Conservation (phyloP, 345 rosid species). For the Citrus unshiu region DNA sequence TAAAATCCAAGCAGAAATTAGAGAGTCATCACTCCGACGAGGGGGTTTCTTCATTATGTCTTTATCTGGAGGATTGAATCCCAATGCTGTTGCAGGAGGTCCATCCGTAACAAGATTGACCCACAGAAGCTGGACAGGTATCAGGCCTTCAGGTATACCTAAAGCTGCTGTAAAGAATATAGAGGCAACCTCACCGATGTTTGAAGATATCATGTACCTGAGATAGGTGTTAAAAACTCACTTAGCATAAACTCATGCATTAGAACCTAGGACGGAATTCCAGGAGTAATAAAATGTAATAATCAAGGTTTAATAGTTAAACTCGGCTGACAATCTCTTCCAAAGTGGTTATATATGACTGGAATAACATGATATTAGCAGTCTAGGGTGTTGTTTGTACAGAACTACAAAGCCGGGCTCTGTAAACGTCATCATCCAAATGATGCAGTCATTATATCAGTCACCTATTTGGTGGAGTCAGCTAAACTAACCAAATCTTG, state of each 20-base stretch:
- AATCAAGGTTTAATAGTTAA: not conserved
- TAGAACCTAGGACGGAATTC: not conserved
- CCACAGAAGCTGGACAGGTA: constrained; percentile 85
- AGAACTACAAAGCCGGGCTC: not conserved
- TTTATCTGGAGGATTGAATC: constrained; percentile 74
- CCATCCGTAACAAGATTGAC: constrained; percentile 84
- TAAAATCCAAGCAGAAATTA: constrained; percentile 63
- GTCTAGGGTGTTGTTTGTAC: not conserved
- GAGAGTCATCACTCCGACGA: constrained; percentile 62
- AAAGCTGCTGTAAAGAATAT: constrained; percentile 74
- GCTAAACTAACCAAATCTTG: not conserved
- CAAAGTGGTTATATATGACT: not conserved
- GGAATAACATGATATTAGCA: not conserved
- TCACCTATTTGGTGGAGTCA: not conserved
- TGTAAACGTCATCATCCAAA: not conserved
- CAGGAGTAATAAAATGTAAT: not conserved
- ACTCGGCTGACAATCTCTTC: not conserved
- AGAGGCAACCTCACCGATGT: constrained; percentile 76
- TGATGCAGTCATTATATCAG: not conserved
- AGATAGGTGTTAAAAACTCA: constrained; percentile 1
- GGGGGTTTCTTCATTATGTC: constrained; percentile 75
- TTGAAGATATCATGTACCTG: constrained; percentile 87
- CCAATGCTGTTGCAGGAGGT: constrained; percentile 79
- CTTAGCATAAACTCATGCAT: not conserved
- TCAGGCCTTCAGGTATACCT: constrained; percentile 76